Evolutionary conservation across 768 basidiomycete genomes (phyloP).

Genomic region (Psilocybe cubensis): DNA sequence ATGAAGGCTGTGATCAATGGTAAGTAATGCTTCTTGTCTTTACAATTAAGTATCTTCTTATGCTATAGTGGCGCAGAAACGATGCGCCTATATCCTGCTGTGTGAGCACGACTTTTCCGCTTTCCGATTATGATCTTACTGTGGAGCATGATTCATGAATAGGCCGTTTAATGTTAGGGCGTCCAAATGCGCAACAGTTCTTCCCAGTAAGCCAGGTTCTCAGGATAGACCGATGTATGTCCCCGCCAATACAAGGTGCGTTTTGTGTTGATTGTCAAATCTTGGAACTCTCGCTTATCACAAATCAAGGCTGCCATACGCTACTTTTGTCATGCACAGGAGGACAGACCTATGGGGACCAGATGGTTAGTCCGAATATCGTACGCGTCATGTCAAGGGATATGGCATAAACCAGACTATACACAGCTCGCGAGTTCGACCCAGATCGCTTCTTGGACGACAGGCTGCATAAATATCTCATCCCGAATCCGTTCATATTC

Average conservation of each 20-base stretch:
- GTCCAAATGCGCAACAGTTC: conserved; percentile 13
- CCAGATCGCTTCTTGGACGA: conserved; percentile 61
- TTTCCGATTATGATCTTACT: conserved; percentile 38
- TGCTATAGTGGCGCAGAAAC: conserved; percentile 33
- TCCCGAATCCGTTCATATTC: conserved; percentile 45
- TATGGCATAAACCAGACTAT: neutral
- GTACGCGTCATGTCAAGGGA: neutral
- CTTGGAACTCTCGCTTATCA: conserved; percentile 31
- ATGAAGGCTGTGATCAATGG: conserved; percentile 36
- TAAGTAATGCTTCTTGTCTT: conserved; percentile 31
- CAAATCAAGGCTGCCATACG: conserved; percentile 38
- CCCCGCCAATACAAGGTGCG: conserved; percentile 40
- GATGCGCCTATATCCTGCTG: conserved; percentile 40
- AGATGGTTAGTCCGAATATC: conserved; percentile 43
- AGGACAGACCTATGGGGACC: conserved; percentile 56
- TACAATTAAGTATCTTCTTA: neutral
- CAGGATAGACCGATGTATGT: conserved; percentile 25
- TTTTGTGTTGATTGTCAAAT: conserved; percentile 16
- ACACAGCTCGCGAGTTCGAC: conserved; percentile 56
- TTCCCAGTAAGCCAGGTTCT: conserved; percentile 16
- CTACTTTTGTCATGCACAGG: conserved; percentile 50
- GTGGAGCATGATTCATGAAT: conserved; percentile 15
- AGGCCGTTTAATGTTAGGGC: conserved; percentile 15
- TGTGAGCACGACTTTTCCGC: conserved; percentile 23
- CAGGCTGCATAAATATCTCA: conserved; percentile 45